These are phyloP conservation scores for Paramecium caudatum DNA, from an alignment of 73 alveolate species.

Conservation along the genomic window DNA sequence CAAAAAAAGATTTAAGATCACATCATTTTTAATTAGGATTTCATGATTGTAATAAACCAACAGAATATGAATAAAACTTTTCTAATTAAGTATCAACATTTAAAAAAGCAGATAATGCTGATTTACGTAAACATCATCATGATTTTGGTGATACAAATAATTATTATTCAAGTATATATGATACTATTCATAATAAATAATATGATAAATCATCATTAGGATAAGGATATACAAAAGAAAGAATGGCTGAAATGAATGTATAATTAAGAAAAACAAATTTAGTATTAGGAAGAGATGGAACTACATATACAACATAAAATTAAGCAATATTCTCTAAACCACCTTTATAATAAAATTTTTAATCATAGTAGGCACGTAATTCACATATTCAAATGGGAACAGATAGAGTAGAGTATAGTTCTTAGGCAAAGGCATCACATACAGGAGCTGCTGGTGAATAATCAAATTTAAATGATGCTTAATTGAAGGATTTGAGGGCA, in stretches of 20 bases:
- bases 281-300: slow-evolving; percentile 67
- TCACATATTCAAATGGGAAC: slow-evolving; percentile 66
- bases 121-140: slow-evolving; percentile 76
- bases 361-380: slow-evolving; percentile 22
- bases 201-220: slow-evolving; percentile 67
- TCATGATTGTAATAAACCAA: slow-evolving; percentile 34
- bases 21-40: slow-evolving; percentile 75
- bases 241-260: slow-evolving; percentile 68
- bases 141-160: slow-evolving; percentile 77
- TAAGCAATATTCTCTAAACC: slow-evolving; percentile 44
- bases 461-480: not conserved
- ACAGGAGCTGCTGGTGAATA: not conserved
- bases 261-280: slow-evolving; percentile 73
- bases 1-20: slow-evolving; percentile 75
- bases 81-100: not conserved
- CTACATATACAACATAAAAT: slow-evolving; percentile 52
- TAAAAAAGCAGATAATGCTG: slow-evolving; percentile 55
- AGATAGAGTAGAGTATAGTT: slow-evolving; percentile 24
- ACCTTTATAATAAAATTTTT: not conserved
- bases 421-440: slow-evolving; percentile 11
- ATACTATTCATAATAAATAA: slow-evolving; percentile 60
- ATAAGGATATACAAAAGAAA: slow-evolving; percentile 66
- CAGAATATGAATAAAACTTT: slow-evolving; percentile 72
- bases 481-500: slow-evolving; percentile 62
- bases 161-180: slow-evolving; percentile 73